phyloP scores from a whole-genome alignment of 495 filamentous ascomycete species.

The Penicillium turbatum region DNA sequence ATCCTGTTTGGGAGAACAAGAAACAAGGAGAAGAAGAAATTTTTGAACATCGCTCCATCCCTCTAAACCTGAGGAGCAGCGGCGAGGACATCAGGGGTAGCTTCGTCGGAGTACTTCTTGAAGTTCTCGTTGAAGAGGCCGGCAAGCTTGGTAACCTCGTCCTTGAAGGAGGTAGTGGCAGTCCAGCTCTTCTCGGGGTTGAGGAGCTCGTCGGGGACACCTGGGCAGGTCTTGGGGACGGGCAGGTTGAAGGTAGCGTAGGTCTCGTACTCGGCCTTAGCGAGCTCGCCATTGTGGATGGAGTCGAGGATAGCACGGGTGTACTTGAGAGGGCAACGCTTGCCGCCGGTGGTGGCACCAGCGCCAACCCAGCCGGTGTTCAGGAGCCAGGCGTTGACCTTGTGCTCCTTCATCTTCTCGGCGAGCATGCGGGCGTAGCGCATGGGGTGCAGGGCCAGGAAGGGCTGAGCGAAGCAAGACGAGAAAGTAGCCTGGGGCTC shows the following conservation, averaged over 20 bases:
- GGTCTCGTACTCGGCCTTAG: conserved; percentile 84
- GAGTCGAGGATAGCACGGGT: conserved; percentile 96
- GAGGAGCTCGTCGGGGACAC: conserved; percentile 84
- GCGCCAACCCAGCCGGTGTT: conserved; percentile 99
- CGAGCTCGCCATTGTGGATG: conserved; percentile 94
- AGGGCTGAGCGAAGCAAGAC: conserved; percentile 98
- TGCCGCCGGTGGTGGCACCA: conserved; percentile 88
- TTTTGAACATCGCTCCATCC: conserved; percentile 12
- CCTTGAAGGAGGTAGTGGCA: conserved; percentile 67
- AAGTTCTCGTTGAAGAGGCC: conserved; percentile 92
- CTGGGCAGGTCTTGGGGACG: conserved; percentile 80
- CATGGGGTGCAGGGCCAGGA: conserved; percentile 98
- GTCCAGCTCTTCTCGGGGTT: conserved; percentile 95
- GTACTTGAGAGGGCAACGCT: conserved; percentile 98
- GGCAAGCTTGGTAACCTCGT: conserved; percentile 85
- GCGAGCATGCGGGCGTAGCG: conserved; percentile 97
- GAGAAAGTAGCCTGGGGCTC: conserved; percentile 99
- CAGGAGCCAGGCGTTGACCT: conserved; percentile 95
- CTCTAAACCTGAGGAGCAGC: conserved; percentile 32
- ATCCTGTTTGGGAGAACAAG: conserved; percentile 14
- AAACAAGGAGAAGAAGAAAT: conserved; percentile 27
- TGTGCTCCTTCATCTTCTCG: conserved; percentile 93
- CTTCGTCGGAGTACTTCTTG: conserved; percentile 86
- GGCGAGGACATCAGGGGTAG: conserved; percentile 66
- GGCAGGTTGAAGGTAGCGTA: conserved; percentile 96